Percentiles rank a stretch among this genome's conserved stretches.
Evolutionary conservation across 163 green algal genomes (phyloP).

Genomic region (Scenedesmus sp.): DNA sequence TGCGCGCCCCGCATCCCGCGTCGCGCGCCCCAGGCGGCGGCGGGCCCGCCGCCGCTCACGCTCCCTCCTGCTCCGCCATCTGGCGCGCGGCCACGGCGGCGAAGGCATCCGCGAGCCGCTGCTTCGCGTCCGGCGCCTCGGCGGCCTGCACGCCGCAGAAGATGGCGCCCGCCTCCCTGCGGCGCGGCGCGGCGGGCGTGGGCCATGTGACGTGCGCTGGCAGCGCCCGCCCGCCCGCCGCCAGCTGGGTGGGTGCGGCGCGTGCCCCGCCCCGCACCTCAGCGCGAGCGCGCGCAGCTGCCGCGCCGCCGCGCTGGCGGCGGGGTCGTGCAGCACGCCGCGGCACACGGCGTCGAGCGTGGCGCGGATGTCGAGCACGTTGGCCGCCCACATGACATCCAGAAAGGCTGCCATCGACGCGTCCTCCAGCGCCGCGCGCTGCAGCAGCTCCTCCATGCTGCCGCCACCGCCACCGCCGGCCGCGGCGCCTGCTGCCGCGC

Average conservation of each 20-base stretch:
- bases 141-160: background rate
- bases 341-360: conserved; percentile 68
- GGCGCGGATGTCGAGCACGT: conserved; percentile 90
- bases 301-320: background rate
- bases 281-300: conserved; percentile 8
- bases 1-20: no score
- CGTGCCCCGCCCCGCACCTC: no score
- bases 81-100: background rate
- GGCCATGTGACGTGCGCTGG: no score
- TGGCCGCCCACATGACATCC: conserved; percentile 89
- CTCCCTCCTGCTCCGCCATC: conserved; percentile 14
- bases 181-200: no score
- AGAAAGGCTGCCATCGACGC: conserved; percentile 66
- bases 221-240: no score
- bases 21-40: no score
- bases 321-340: conserved; percentile 10
- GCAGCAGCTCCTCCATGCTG: conserved; percentile 16
- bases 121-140: background rate
- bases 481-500: conserved; percentile 62
- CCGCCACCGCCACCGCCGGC: conserved; percentile 25
- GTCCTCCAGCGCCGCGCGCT: conserved; percentile 57
- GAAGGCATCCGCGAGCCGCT: conserved; percentile 15
- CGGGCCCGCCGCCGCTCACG: no score
- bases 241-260: no score
- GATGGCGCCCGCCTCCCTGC: conserved; percentile 8